These are phyloP conservation scores for Adansonia madagascariensis DNA, from an alignment of 441 rosid genomes.

Conservation along the genomic window DNA sequence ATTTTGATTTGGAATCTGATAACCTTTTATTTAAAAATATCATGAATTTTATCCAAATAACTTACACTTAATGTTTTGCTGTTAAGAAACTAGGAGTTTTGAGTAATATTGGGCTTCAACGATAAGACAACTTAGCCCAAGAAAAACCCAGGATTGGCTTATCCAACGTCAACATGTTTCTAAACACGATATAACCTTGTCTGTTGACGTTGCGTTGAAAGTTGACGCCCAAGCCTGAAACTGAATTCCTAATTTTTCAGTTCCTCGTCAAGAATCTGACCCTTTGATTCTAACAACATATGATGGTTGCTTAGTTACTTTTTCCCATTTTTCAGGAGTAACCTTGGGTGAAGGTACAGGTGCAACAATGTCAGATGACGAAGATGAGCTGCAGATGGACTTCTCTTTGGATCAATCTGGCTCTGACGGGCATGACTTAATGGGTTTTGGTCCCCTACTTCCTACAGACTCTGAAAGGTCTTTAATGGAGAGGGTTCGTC, in stretches of 20 bases:
- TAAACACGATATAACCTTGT: no score
- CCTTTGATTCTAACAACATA: not conserved
- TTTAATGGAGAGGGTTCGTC: conserved; percentile 94
- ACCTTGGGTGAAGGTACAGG: conserved; percentile 81
- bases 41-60: not conserved
- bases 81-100: not conserved
- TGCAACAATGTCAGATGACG: conserved; percentile 96
- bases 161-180: no score
- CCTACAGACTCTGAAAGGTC: conserved; percentile 96
- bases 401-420: conserved; percentile 71
- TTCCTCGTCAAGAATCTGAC: not conserved
- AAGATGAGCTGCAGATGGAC: conserved; percentile 83
- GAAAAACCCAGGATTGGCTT: no score
- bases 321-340: conserved; percentile 49
- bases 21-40: no score
- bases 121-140: not conserved
- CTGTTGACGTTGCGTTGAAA: no score
- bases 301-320: not conserved
- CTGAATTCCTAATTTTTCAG: not conserved
- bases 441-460: conserved; percentile 90
- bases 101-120: not conserved
- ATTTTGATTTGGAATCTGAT: not conserved
- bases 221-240: no score
- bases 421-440: conserved; percentile 68
- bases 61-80: not conserved